Evolutionary conservation across 495 filamentous ascomycete species (phyloP).

Genomic region (Aspergillus nanangensis): DNA sequence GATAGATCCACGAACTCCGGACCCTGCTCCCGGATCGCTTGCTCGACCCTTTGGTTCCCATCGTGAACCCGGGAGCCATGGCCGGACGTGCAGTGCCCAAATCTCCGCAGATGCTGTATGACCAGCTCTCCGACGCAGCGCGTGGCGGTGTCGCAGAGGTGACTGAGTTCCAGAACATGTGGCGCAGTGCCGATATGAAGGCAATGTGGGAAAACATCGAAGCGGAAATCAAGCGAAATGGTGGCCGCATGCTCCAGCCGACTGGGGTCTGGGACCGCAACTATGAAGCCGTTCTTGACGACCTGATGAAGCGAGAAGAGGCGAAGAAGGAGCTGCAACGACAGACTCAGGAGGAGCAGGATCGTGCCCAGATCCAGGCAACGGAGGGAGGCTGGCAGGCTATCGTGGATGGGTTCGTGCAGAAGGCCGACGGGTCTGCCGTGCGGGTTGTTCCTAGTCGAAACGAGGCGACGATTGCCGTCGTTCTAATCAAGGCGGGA

Average conservation of each 20-base stretch:
- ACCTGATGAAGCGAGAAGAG: slow-evolving; percentile 23
- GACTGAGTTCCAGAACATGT: slow-evolving; percentile 27
- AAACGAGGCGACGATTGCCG: slow-evolving; percentile 19
- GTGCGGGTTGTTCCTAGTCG: slow-evolving; percentile 24
- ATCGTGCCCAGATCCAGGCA: slow-evolving; percentile 23
- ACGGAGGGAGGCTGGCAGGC: slow-evolving; percentile 29
- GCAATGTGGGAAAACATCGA: slow-evolving; percentile 33
- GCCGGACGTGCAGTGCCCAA: slow-evolving; percentile 14
- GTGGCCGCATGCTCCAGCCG: slow-evolving; percentile 33
- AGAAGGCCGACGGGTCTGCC: slow-evolving; percentile 22
- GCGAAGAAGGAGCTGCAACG: slow-evolving; percentile 19
- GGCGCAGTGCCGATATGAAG: slow-evolving; percentile 33
- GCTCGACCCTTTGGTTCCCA: slow-evolving; percentile 30
- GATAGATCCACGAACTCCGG: slow-evolving; percentile 40
- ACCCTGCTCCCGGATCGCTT: slow-evolving; percentile 35
- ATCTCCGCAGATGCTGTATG: slow-evolving; percentile 23
- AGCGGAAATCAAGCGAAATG: slow-evolving; percentile 29
- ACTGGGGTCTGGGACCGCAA: slow-evolving; percentile 39
- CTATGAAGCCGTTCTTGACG: slow-evolving; percentile 32
- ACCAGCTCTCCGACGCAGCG: slow-evolving; percentile 22
- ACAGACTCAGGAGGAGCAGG: slow-evolving; percentile 23
- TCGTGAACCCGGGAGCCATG: slow-evolving; percentile 23
- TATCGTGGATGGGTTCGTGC: slow-evolving; percentile 26
- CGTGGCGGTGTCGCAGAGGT: slow-evolving; percentile 26
- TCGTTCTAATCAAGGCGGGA: slow-evolving; percentile 31